Evolutionary conservation across 331 rosid species (phyloP).

Genomic region (Quercus lobata): DNA sequence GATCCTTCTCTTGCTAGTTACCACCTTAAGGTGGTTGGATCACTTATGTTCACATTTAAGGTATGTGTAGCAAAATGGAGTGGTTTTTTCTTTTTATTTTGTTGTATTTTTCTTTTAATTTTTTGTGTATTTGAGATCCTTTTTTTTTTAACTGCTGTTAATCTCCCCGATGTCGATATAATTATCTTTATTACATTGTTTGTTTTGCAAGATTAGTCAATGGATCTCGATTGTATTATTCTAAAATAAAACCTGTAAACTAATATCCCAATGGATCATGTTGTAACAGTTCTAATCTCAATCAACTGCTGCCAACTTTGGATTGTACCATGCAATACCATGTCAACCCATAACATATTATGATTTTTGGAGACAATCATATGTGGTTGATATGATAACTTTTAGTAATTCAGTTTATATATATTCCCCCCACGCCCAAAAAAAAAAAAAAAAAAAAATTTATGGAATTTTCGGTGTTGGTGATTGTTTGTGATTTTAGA

Average conservation of each 20-base stretch:
- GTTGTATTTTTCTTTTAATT: not conserved
- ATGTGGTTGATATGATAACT: too few relatives aligned
- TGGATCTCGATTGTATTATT: slow-evolving; percentile 82
- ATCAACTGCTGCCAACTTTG: too few relatives aligned
- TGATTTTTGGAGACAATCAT: too few relatives aligned
- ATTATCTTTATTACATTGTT: slow-evolving; percentile 5
- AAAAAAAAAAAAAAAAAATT: too few relatives aligned
- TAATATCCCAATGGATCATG: too few relatives aligned
- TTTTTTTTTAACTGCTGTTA: not conserved
- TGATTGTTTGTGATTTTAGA: not conserved
- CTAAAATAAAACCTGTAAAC: too few relatives aligned
- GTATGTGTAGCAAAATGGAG: slow-evolving; percentile 29
- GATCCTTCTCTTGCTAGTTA: slow-evolving; percentile 92
- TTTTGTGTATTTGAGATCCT: not conserved
- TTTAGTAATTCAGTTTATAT: too few relatives aligned
- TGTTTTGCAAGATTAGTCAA: slow-evolving; percentile 71
- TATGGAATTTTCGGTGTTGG: not conserved
- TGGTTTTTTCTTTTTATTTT: not conserved
- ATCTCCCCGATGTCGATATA: slow-evolving; percentile 20
- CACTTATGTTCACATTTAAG: slow-evolving; percentile 98
- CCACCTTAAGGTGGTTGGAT: slow-evolving; percentile 89
- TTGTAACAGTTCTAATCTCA: too few relatives aligned
- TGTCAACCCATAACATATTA: too few relatives aligned
- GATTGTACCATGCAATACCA: too few relatives aligned
- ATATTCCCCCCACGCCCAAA: too few relatives aligned